Base-by-base conservation (phyloP, 2,329 filamentous ascomycete species). In the Pseudogymnoascus verrucosus region DNA sequence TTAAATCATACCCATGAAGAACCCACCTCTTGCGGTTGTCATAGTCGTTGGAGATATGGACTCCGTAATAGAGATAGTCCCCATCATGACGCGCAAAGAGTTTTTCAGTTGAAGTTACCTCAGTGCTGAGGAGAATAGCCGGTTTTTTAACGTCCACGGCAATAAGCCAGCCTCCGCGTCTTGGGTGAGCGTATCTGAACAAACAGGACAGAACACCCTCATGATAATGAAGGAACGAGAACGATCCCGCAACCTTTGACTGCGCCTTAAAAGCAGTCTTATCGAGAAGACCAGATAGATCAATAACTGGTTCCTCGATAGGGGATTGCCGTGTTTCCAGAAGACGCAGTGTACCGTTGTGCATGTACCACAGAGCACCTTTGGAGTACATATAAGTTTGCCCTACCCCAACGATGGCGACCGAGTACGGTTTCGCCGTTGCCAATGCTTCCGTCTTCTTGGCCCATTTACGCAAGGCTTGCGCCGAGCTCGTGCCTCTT, bases 61-160 rank as follows among this genome's bases (percentile, higher is more conserved):
- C 87, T 4, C 88, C 89, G 68, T 84, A 89, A 69, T 87, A 88
- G 2, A 92, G 77, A 71, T 83, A 86, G 1, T 79, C 70, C 1
- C 73, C 69, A 64, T 85, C 84, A 66, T 90, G 88, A 8, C 89
- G 82, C 2, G 89, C 87, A 71, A 91, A 90, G 1, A 91, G 74
- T 65, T 82, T 85, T 28, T 78, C 75, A 1, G 77, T 78, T 26
- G 80, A 80, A 14, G 76, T 70, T 42, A 86, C 73, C 57, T 64
- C 74, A 34, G 72, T 71, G 12, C 71, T 73, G 11, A 80, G 73
- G 1, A 84, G 69, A 14, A 85, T 66, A 23, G 74, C 72, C 31
- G 72, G 68, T 4, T 71, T 70, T 62, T 70, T 68, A 2, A 80
- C 72, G 63, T 80, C 77, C 64, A 84, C 77, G 5, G 82, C 77